Evolutionary conservation across 2,329 filamentous ascomycete genomes (phyloP).

Genomic region (Macrophomina pseudophaseolina): DNA sequence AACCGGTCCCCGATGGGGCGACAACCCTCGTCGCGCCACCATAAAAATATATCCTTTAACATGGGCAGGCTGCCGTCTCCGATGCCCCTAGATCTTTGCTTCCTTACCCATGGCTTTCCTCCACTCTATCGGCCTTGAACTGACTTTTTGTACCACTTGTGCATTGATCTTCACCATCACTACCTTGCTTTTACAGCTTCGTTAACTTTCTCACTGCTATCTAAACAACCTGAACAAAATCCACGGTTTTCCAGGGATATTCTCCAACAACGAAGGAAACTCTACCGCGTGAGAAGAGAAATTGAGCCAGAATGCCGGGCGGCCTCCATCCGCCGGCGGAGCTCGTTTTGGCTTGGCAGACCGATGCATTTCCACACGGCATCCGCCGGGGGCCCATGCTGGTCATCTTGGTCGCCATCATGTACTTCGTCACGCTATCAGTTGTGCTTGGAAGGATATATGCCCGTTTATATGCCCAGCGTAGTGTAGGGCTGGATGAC

Average conservation of each 20-base stretch:
- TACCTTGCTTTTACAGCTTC: no score
- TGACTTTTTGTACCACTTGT: background rate
- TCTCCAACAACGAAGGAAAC: no score
- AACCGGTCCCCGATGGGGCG: background rate
- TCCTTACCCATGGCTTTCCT: background rate
- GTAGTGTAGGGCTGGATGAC: slow-evolving; percentile 14
- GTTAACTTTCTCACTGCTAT: no score
- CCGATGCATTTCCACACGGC: slow-evolving; percentile 7
- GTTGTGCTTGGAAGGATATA: background rate
- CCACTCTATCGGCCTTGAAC: background rate
- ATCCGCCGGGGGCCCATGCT: background rate
- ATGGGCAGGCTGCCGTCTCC: background rate
- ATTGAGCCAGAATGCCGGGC: slow-evolving; percentile 11
- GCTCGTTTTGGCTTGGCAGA: slow-evolving; percentile 9
- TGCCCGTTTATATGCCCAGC: slow-evolving; percentile 3
- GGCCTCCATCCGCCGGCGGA: slow-evolving; percentile 19
- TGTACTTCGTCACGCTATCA: background rate
- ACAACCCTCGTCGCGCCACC: background rate
- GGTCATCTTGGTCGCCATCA: slow-evolving; percentile 1
- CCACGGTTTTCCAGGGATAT: background rate
- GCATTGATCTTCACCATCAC: no score
- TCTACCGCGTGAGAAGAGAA: background rate
- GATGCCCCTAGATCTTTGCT: background rate
- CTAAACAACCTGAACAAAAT: no score
- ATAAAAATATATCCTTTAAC: background rate